These are phyloP conservation scores for Cephalotrichum gorgonifer DNA, from an alignment of 2,329 filamentous ascomycete genomes.

Conservation along the genomic window DNA sequence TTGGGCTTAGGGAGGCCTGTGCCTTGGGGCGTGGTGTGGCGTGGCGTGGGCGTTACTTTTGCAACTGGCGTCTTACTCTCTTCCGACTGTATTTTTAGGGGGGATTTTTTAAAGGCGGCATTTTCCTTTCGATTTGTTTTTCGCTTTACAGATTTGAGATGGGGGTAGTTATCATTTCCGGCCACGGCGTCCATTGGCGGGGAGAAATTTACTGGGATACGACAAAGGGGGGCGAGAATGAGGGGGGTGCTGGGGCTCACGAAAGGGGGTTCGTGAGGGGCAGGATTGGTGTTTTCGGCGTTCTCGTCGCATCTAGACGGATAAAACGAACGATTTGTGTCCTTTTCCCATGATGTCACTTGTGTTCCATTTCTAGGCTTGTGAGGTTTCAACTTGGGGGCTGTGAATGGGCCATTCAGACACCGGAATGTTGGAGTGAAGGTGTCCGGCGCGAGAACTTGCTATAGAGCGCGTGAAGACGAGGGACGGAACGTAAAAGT, in stretches of 20 bases:
- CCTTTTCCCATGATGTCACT: background rate
- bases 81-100: background rate
- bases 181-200: background rate
- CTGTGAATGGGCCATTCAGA: too few relatives aligned
- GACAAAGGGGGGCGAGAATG: background rate
- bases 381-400: too few relatives aligned
- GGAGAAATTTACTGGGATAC: background rate
- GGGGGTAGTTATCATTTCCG: too few relatives aligned
- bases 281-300: background rate
- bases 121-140: constrained; percentile 2
- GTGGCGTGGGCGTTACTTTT: background rate
- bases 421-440: too few relatives aligned
- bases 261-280: background rate
- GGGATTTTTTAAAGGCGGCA: background rate
- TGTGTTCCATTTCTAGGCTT: too few relatives aligned
- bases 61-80: constrained; percentile 9
- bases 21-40: background rate
- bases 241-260: background rate
- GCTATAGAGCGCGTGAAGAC: too few relatives aligned
- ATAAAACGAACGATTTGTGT: background rate
- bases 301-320: background rate
- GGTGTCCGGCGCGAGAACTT: too few relatives aligned
- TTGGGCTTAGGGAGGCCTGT: constrained; percentile 21
- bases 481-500: too few relatives aligned
- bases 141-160: constrained; percentile 7